Evolutionary conservation across 208 protist species (phyloP).

Genomic region (Wallacemonas sp.): DNA sequence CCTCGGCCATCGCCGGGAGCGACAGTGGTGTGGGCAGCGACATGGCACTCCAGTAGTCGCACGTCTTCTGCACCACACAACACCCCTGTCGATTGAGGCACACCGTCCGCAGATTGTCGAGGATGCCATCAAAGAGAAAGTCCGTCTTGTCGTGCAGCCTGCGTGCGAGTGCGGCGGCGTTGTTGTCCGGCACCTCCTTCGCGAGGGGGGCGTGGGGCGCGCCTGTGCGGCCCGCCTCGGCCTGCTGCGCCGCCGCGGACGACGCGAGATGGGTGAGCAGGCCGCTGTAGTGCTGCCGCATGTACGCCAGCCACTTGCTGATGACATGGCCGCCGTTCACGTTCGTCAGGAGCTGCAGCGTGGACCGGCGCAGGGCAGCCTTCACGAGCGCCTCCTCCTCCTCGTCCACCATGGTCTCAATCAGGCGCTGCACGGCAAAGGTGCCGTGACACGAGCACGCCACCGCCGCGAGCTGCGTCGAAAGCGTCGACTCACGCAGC

Average conservation of each 20-base stretch:
- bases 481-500: conserved; percentile 59
- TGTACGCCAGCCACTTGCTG: conserved; percentile 66
- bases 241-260: neutral
- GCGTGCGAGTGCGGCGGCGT: neutral
- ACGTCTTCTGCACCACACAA: conserved; percentile 91
- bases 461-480: conserved; percentile 42
- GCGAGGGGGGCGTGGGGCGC: neutral
- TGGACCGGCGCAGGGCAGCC: conserved; percentile 29
- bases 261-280: conserved; percentile 4
- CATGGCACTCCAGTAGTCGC: conserved; percentile 6
- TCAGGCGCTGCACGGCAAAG: conserved; percentile 95
- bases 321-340: conserved; percentile 97
- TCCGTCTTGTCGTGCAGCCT: conserved; percentile 26
- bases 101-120: conserved; percentile 47
- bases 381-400: conserved; percentile 78
- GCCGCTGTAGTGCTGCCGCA: conserved; percentile 30
- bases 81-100: conserved; percentile 77
- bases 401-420: conserved; percentile 85
- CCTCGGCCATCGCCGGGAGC: too few species aligned
- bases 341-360: conserved; percentile 91
- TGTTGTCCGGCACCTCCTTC: too few species aligned
- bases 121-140: conserved; percentile 59
- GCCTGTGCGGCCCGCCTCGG: too few species aligned
- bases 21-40: neutral
- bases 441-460: conserved; percentile 92